Conservation (phyloP, 73 alveolate species). For the Paramecium sonneborni region DNA sequence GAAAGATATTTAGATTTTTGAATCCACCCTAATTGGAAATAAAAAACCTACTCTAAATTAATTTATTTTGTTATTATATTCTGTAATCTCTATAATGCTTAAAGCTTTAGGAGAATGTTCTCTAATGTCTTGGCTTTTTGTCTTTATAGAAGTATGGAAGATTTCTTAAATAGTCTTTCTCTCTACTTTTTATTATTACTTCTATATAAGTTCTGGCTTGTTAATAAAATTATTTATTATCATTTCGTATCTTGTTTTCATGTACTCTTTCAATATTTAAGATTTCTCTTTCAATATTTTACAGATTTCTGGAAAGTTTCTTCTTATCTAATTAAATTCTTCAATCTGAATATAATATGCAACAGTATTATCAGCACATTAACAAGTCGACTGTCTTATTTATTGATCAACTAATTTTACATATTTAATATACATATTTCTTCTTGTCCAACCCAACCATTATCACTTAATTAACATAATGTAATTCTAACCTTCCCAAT, state of each 20-base stretch:
- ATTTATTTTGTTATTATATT: neutral
- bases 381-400: neutral
- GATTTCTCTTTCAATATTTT: constrained; percentile 9
- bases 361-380: neutral
- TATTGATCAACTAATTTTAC: neutral
- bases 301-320: neutral
- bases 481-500: neutral
- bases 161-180: constrained; percentile 21
- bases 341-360: constrained; percentile 23
- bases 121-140: neutral
- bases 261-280: neutral
- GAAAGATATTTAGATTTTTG: neutral
- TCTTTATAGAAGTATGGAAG: neutral
- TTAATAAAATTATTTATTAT: neutral
- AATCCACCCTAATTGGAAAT: neutral
- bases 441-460: constrained; percentile 36
- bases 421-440: neutral
- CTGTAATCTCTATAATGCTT: neutral
- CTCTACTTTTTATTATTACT: neutral
- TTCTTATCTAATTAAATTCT: constrained; percentile 6
- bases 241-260: neutral
- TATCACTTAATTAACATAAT: constrained; percentile 43
- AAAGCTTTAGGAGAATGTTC: neutral
- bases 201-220: neutral
- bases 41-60: neutral